Conservation (phyloP, 306 rosid genomes). For the Crotalaria pallida region DNA sequence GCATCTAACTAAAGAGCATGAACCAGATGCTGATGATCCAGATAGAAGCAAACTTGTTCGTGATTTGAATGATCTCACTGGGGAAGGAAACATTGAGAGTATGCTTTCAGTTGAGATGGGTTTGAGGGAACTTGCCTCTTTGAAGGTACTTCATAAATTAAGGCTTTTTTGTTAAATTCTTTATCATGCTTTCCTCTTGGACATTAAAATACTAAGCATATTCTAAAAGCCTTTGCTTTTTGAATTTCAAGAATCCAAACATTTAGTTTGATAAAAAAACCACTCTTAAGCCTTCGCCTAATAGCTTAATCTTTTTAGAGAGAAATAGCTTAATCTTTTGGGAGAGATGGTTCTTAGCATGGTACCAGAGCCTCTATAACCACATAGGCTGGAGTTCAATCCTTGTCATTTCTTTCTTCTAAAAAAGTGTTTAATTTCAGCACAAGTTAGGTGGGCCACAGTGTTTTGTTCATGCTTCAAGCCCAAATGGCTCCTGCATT, state of each 20-base stretch:
- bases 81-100: conserved; percentile 95
- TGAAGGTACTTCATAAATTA: conserved; percentile 52
- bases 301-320: background rate
- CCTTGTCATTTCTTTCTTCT: background rate
- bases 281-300: background rate
- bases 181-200: background rate
- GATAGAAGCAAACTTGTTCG: conserved; percentile 60
- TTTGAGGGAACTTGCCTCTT: conserved; percentile 71
- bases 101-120: conserved; percentile 99
- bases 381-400: background rate
- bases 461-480: background rate
- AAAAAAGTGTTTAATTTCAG: no score
- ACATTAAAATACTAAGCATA: conserved; percentile 4
- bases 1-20: conserved; percentile 23
- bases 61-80: conserved; percentile 76
- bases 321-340: background rate
- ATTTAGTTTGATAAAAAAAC: no score
- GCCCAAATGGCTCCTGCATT: background rate
- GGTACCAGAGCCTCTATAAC: background rate
- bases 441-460: background rate
- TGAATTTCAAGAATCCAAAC: background rate
- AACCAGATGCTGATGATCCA: conserved; percentile 59
- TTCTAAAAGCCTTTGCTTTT: background rate
- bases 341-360: background rate
- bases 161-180: background rate